These are phyloP conservation scores for Phylloporus sp. DNA, from an alignment of 768 basidiomycete genomes.

Conservation along the genomic window DNA sequence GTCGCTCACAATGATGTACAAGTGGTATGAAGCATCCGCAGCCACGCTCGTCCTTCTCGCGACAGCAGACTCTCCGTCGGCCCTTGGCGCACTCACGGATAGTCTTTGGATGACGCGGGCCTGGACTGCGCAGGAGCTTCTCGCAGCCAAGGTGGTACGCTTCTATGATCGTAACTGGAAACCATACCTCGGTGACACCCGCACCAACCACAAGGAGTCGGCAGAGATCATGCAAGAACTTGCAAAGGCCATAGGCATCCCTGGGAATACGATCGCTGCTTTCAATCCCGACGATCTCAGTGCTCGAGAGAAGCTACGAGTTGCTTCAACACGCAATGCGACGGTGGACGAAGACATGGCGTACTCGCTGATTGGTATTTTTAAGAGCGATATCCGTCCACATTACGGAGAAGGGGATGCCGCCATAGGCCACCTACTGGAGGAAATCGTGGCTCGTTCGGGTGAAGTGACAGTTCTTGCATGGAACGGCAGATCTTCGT, in stretches of 20 bases:
- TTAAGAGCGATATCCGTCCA: constrained; percentile 5
- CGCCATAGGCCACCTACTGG: constrained; percentile 4
- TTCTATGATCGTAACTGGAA: too few species aligned
- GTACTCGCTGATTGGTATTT: constrained; percentile 11
- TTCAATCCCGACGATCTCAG: constrained; percentile 2
- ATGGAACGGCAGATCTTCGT: constrained; percentile 1
- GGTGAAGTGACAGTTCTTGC: constrained; percentile 2
- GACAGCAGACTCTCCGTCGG: too few species aligned
- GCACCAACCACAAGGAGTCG: too few species aligned
- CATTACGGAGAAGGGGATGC: constrained; percentile 4
- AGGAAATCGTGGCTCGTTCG: constrained; percentile 5
- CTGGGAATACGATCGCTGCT: background rate
- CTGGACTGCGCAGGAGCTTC: constrained; percentile 10
- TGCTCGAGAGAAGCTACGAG: constrained; percentile 1
- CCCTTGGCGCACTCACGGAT: too few species aligned
- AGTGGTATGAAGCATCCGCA: constrained; percentile 7
- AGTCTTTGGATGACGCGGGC: too few species aligned
- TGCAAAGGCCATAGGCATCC: constrained; percentile 1
- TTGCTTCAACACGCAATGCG: constrained; percentile 9
- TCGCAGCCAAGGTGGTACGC: constrained; percentile 1
- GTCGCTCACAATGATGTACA: constrained; percentile 8
- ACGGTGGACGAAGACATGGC: constrained; percentile 5
- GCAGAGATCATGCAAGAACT: constrained; percentile 1
- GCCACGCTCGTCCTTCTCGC: background rate
- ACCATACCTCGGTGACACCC: too few species aligned